These are phyloP conservation scores for Grosmannia clavigera DNA, from an alignment of 2,329 filamentous ascomycete species.

Conservation along the genomic window DNA sequence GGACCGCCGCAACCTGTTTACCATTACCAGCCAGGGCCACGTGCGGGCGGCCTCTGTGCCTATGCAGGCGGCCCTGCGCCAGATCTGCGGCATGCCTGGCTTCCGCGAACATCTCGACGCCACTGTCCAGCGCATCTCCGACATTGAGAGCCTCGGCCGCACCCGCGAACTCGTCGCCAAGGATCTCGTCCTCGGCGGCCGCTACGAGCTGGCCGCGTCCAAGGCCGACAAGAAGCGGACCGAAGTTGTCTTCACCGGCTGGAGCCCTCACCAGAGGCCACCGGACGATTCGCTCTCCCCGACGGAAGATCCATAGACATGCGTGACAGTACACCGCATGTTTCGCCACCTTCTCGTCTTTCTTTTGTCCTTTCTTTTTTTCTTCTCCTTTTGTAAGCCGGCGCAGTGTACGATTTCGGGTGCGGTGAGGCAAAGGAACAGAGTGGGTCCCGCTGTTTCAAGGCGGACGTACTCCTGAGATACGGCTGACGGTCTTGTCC, in stretches of 20 bases:
- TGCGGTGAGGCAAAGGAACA: neutral
- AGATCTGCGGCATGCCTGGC: slow-evolving; percentile 63
- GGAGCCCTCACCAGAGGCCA: slow-evolving; percentile 13
- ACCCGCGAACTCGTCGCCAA: slow-evolving; percentile 95
- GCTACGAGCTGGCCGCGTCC: slow-evolving; percentile 48
- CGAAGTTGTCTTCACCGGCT: slow-evolving; percentile 10
- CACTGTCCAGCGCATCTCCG: slow-evolving; percentile 75
- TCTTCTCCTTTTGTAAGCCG: too few relatives aligned
- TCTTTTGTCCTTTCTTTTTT: neutral
- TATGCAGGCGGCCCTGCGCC: slow-evolving; percentile 84
- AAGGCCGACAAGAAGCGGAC: slow-evolving; percentile 13
- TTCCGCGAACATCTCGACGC: slow-evolving; percentile 75
- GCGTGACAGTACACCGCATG: too few relatives aligned
- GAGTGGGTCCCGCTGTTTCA: neutral
- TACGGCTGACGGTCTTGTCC: neutral
- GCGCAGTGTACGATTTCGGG: neutral
- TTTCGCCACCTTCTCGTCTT: neutral
- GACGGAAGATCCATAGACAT: neutral
- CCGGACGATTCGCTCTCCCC: slow-evolving; percentile 2
- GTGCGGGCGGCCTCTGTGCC: slow-evolving; percentile 90
- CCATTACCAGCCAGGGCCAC: slow-evolving; percentile 74
- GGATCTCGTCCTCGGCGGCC: slow-evolving; percentile 75
- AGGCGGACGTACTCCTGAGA: neutral
- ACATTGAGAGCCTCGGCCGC: slow-evolving; percentile 83
- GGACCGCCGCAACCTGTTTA: slow-evolving; percentile 90